Percentiles rank a stretch among this genome's conserved stretches.
phyloP scores from a whole-genome alignment of 2,329 filamentous ascomycete species.

The Arthrobotrys entomopaga region DNA sequence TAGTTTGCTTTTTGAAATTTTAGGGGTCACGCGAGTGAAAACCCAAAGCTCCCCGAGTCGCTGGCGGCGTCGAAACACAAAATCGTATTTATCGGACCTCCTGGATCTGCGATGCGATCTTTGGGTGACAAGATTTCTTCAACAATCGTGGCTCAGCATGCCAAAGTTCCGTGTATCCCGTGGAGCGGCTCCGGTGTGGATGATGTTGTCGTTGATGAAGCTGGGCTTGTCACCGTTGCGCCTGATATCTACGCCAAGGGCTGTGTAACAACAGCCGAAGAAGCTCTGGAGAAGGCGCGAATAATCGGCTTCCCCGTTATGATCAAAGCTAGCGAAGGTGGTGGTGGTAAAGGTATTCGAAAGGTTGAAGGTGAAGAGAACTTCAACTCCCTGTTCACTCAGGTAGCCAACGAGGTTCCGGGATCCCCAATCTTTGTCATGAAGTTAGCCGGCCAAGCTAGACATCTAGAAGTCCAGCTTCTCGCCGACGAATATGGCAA shows the following conservation, averaged over 20 bases:
- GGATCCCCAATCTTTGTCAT: slow-evolving; percentile 99
- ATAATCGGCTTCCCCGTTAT: slow-evolving; percentile 98
- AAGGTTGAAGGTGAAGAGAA: slow-evolving; percentile 87
- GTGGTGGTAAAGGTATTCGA: slow-evolving; percentile 98
- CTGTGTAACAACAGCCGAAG: slow-evolving; percentile 87
- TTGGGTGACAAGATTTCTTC: slow-evolving; percentile 99
- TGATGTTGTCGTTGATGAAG: slow-evolving; percentile 73
- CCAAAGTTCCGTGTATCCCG: slow-evolving; percentile 95
- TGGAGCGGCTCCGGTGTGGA: slow-evolving; percentile 97
- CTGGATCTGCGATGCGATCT: slow-evolving; percentile 97
- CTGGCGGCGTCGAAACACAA: slow-evolving; percentile 96
- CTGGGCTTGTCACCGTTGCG: slow-evolving; percentile 90
- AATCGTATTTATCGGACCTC: slow-evolving; percentile 98
- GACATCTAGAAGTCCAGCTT: slow-evolving; percentile 96
- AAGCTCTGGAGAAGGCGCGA: slow-evolving; percentile 85
- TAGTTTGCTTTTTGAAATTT: background rate
- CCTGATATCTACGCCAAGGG: slow-evolving; percentile 88
- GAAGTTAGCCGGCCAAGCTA: slow-evolving; percentile 96
- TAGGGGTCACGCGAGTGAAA: slow-evolving; percentile 97
- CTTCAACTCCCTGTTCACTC: slow-evolving; percentile 89
- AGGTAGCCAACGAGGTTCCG: slow-evolving; percentile 94
- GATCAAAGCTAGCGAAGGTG: slow-evolving; percentile 99
- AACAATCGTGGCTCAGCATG: slow-evolving; percentile 98
- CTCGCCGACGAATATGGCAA: slow-evolving; percentile 99
- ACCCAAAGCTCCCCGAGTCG: slow-evolving; percentile 95